Evolutionary conservation across 2,329 filamentous ascomycete genomes (phyloP), one percentile per base, ranked within the genome.

Genomic region (Nemania sp.): DNA sequence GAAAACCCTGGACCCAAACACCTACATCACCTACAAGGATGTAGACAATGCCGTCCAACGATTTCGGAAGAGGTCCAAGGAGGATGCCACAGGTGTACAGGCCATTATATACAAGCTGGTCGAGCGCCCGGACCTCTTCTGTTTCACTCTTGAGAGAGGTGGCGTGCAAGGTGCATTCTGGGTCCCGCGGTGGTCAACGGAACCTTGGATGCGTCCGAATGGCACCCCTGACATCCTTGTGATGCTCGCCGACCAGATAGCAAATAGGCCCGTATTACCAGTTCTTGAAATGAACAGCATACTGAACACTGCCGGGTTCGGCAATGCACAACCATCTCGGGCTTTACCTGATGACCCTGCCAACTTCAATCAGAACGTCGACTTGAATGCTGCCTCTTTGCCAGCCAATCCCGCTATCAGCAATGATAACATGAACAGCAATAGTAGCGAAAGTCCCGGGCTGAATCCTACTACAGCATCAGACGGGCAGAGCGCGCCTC

Each of bases 271-370:
- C 9, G 59, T 71, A n/a, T 60, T 71, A 12, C 65, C 69, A 1
- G 62, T 70, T 37, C 66, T 70, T 5, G 69, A 71, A 53, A 71
- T 70, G 69, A 70, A 69, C 40, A 70, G 65, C 39, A 65, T 70
- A 1, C 52, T 71, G 15, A 68, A 68, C 29, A 53, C 35, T 12
- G 57, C 58, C 25, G 52, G 45, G 40, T 56, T 62, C 20, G 58
- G 53, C 6, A 17, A 10, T 43, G 18, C 56, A 35, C 50, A 35
- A 10, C 43, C 51, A n/a, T 37, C 39, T 46, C 51, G 54, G n/a
- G 61, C 61, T 21, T 21, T 50, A 29, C 58, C 61, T 51, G 52
- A 57, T 20, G 53, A 57, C n/a, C 59, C 54, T 40, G 25, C 32
- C 25, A 29, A 54, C 39, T 39, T 52, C 20, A 49, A 39, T 43